Conservation (phyloP, 345 rosid genomes). For the Mangifera indica region DNA sequence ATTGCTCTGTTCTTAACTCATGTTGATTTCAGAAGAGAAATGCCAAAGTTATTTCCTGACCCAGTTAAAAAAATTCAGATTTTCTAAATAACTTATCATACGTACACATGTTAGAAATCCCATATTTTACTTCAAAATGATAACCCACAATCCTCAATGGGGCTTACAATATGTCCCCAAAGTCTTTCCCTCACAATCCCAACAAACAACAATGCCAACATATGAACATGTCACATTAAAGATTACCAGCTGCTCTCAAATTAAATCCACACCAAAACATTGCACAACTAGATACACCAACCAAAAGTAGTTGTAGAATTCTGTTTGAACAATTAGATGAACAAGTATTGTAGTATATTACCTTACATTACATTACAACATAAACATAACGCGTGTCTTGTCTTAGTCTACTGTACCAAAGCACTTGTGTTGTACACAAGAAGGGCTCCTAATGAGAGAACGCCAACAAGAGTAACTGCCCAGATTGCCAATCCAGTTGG, state of each 20-base stretch:
- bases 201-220: background rate
- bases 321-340: slow-evolving; percentile 6
- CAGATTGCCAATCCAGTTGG: slow-evolving; percentile 83
- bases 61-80: too few relatives aligned
- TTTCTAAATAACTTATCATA: too few relatives aligned
- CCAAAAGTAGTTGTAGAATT: background rate
- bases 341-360: background rate
- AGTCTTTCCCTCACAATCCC: background rate
- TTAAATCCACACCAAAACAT: slow-evolving; percentile 8
- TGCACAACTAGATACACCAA: slow-evolving; percentile 4
- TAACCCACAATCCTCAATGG: too few relatives aligned
- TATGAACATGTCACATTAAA: too few relatives aligned
- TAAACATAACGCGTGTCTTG: background rate
- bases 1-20: too few relatives aligned
- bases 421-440: slow-evolving; percentile 99
- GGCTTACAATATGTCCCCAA: too few relatives aligned
- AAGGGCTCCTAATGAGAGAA: slow-evolving; percentile 88
- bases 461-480: slow-evolving; percentile 79
- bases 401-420: slow-evolving; percentile 62
- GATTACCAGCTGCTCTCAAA: background rate
- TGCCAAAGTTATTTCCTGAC: too few relatives aligned
- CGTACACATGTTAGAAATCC: too few relatives aligned
- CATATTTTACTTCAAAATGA: too few relatives aligned
- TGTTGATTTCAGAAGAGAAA: too few relatives aligned
- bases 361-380: background rate